phyloP scores from a whole-genome alignment of 2,329 filamentous ascomycete genomes.

The Cordyceps tenuipes region DNA sequence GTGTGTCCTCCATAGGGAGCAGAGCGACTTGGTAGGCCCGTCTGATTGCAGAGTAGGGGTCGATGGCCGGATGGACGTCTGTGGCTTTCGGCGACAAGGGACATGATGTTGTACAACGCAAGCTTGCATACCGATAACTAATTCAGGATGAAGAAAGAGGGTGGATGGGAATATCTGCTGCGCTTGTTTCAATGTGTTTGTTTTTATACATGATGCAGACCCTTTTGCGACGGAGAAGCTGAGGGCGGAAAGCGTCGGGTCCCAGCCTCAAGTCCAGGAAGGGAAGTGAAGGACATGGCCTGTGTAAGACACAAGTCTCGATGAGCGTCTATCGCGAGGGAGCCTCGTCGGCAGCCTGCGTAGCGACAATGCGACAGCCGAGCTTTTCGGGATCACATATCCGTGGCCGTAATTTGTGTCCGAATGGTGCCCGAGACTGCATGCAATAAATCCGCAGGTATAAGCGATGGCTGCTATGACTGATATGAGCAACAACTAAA shows the following conservation, averaged over 20 bases:
- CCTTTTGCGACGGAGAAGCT: neutral
- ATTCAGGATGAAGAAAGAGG: neutral
- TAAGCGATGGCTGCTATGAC: neutral
- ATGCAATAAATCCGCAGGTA: neutral
- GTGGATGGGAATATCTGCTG: neutral
- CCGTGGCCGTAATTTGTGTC: too few relatives aligned
- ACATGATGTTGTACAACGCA: neutral
- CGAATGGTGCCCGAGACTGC: neutral
- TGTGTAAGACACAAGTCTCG: conserved; percentile 3
- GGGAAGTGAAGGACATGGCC: neutral
- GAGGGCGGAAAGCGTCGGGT: neutral
- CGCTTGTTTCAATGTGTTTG: neutral
- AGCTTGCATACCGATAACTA: neutral
- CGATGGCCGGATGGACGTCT: neutral
- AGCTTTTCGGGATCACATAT: too few relatives aligned
- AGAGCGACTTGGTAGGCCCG: neutral
- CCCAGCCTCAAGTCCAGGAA: neutral
- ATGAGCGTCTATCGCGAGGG: neutral
- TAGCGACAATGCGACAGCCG: neutral
- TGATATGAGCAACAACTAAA: neutral
- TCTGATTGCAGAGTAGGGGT: neutral
- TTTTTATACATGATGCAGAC: neutral
- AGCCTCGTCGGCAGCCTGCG: neutral
- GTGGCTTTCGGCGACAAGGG: neutral
- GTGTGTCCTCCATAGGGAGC: too few relatives aligned